Evolutionary conservation across 2,329 filamentous ascomycete genomes (phyloP).

Genomic region (Paecilomyces niveus): DNA sequence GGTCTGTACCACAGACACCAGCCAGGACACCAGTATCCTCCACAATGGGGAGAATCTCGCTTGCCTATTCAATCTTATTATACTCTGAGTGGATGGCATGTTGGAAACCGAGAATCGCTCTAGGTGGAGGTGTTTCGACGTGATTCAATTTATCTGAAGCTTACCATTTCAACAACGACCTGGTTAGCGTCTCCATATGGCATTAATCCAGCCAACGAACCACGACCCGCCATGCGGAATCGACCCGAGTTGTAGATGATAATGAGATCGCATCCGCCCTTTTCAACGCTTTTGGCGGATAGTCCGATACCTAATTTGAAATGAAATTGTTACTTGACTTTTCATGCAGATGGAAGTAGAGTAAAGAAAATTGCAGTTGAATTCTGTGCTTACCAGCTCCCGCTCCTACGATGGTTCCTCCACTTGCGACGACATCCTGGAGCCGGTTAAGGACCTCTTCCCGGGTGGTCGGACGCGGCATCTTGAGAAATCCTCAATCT

Average conservation of each 20-base stretch:
- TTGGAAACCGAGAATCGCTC: too few relatives aligned
- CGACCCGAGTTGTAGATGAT: conserved; percentile 67
- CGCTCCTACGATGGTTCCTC: conserved; percentile 58
- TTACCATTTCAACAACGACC: conserved; percentile 61
- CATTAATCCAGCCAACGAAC: conserved; percentile 63
- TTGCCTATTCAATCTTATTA: conserved; percentile 37
- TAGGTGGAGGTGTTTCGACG: background rate
- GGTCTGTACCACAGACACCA: conserved; percentile 65
- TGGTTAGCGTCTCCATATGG: conserved; percentile 65
- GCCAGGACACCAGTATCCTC: conserved; percentile 59
- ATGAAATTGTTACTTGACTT: background rate
- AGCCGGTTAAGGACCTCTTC: conserved; percentile 51
- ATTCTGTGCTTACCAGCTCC: conserved; percentile 46
- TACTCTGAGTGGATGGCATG: background rate
- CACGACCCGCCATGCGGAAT: conserved; percentile 65
- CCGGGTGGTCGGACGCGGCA: conserved; percentile 53
- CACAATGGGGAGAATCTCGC: conserved; percentile 60
- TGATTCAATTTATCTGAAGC: conserved; percentile 1
- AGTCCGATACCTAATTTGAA: conserved; percentile 53
- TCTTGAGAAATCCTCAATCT: conserved; percentile 17
- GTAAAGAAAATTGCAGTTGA: background rate
- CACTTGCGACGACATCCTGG: conserved; percentile 46
- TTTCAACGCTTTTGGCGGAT: conserved; percentile 63
- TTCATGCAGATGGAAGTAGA: too few relatives aligned
- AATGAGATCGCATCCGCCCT: conserved; percentile 61